A percentile compares a stretch with the other conserved stretches of the same genome.
Evolutionary conservation across 108 stramenopile species (phyloP).

Genomic region (Skeletonema tropicum): DNA sequence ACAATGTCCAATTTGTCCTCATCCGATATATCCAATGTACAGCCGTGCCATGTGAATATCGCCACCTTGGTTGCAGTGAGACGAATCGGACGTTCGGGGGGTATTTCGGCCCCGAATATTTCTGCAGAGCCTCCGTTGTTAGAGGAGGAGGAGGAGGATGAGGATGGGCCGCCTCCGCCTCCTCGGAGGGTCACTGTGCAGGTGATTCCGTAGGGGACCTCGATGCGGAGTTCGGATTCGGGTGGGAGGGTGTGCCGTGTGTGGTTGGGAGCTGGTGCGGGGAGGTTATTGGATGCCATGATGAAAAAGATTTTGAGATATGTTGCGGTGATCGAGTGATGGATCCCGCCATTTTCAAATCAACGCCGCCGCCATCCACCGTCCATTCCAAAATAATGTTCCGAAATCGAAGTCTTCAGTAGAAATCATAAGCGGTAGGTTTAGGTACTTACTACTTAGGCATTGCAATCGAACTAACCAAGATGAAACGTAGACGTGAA

Average conservation of each 20-base stretch:
- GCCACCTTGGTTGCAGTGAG: conserved; percentile 75
- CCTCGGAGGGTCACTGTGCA: conserved; percentile 34
- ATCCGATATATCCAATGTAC: conserved; percentile 69
- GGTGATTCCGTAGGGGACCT: conserved; percentile 41
- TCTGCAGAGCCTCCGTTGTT: conserved; percentile 43
- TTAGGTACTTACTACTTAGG: too few species aligned
- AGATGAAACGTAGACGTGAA: not conserved
- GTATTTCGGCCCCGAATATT: conserved; percentile 56
- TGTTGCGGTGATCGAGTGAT: not conserved
- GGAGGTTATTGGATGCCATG: conserved; percentile 10
- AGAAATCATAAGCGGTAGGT: too few species aligned
- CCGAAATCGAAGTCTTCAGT: too few species aligned
- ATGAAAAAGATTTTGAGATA: not conserved
- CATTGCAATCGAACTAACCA: too few species aligned
- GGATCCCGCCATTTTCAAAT: too few species aligned
- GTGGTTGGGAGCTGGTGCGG: conserved; percentile 22
- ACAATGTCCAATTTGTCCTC: conserved; percentile 59
- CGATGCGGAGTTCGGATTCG: conserved; percentile 55
- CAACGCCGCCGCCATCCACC: not conserved
- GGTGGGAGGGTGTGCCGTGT: conserved; percentile 44
- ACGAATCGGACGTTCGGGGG: conserved; percentile 47
- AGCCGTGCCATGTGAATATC: conserved; percentile 92
- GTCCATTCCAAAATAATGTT: too few species aligned
- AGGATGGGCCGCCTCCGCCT: not conserved
- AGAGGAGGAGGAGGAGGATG: not conserved